Evolutionary conservation across 1,284 basidiomycete genomes (phyloP).

Genomic region (Leccinum subfulvum): DNA sequence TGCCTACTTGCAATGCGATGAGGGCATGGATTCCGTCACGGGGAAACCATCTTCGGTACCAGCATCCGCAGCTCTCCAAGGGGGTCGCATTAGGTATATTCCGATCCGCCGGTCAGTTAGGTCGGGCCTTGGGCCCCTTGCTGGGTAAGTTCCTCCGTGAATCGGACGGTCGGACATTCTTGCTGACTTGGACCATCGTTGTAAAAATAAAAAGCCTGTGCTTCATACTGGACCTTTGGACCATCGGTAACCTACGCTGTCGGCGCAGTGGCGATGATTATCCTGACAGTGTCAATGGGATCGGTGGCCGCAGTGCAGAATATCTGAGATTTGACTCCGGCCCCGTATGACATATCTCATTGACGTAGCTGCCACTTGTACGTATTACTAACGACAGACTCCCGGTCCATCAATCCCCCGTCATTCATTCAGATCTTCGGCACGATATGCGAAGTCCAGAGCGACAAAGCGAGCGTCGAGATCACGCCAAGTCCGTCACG

Average conservation of each 20-base stretch:
- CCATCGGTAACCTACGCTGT: conserved; percentile 75
- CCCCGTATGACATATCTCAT: conserved; percentile 1
- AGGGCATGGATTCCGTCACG: conserved; percentile 54
- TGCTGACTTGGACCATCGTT: conserved; percentile 11
- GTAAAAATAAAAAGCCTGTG: conserved; percentile 55
- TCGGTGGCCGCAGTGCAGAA: conserved; percentile 35
- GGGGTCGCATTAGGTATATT: conserved; percentile 85
- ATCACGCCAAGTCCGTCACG: too few species aligned
- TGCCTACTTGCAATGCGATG: conserved; percentile 85
- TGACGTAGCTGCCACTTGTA: background rate
- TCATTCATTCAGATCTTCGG: too few species aligned
- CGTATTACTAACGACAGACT: background rate
- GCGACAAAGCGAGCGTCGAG: too few species aligned
- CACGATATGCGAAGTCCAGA: too few species aligned
- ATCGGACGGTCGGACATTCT: background rate
- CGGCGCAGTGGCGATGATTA: conserved; percentile 64
- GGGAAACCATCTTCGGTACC: conserved; percentile 50
- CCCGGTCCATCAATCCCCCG: too few species aligned
- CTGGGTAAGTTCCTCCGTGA: conserved; percentile 52
- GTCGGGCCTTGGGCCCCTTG: conserved; percentile 84
- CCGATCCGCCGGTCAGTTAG: conserved; percentile 85
- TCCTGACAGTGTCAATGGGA: conserved; percentile 53
- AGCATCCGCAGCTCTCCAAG: conserved; percentile 72
- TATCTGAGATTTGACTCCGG: background rate
- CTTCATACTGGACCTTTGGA: conserved; percentile 84